phyloP scores from a whole-genome alignment of 2,329 filamentous ascomycete species.

The Cordyceps farinosa region DNA sequence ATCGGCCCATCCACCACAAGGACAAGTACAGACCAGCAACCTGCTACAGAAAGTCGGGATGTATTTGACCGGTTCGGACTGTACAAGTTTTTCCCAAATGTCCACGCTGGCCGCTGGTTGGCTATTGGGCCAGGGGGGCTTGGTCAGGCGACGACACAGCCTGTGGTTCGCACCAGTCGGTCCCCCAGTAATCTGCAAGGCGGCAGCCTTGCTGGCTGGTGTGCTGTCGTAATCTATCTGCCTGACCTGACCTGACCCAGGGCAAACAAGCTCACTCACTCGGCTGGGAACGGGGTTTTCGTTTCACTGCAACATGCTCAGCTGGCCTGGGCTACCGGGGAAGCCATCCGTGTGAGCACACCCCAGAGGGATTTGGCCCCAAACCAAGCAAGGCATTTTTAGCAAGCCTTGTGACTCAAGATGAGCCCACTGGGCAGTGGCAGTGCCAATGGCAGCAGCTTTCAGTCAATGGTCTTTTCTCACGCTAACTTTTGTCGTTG shows the following conservation, averaged over 20 bases:
- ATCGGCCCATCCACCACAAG: neutral
- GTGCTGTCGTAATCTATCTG: neutral
- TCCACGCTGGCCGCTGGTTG: neutral
- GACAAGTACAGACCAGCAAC: no score
- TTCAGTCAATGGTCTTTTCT: neutral
- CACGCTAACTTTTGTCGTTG: neutral
- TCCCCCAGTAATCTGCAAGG: neutral
- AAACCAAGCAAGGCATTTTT: slow-evolving; percentile 13
- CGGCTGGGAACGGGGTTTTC: neutral
- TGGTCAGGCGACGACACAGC: neutral
- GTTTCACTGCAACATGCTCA: neutral
- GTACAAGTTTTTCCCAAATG: neutral
- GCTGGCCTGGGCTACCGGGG: neutral
- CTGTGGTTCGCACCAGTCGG: slow-evolving; percentile 7
- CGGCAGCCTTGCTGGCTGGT: neutral
- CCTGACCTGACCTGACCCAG: neutral
- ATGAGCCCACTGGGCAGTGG: neutral
- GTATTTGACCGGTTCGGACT: no score
- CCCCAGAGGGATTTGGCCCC: neutral
- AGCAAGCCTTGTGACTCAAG: slow-evolving; percentile 7
- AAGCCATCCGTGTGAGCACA: neutral
- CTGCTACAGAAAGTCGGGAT: no score
- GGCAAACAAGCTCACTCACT: neutral
- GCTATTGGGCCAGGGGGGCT: neutral
- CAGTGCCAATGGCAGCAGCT: neutral